These are phyloP conservation scores for Pisolithus marmoratus DNA, from an alignment of 768 basidiomycete genomes.

Conservation along the genomic window DNA sequence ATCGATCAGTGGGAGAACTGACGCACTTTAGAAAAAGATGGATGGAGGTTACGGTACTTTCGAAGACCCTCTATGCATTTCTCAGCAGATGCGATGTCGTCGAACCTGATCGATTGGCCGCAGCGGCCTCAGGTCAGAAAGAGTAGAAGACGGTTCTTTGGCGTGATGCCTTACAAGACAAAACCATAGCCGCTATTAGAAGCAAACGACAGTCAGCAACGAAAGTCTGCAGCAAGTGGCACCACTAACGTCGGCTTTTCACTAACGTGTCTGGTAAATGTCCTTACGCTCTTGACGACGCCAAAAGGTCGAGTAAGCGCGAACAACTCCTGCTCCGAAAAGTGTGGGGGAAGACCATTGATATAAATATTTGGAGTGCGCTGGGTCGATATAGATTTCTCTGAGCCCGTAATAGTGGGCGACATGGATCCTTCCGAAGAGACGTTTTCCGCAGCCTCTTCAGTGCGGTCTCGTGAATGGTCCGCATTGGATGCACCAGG, in stretches of 20 bases:
- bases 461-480: constrained; percentile 8
- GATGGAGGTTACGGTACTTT: constrained; percentile 72
- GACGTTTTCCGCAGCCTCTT: background rate
- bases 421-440: constrained; percentile 9
- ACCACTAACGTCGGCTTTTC: constrained; percentile 51
- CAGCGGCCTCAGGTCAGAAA: too few relatives aligned
- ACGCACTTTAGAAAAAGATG: constrained; percentile 78
- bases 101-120: constrained; percentile 46
- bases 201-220: constrained; percentile 5
- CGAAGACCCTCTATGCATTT: constrained; percentile 68
- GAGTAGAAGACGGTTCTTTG: background rate
- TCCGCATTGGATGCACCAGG: constrained; percentile 9
- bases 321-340: constrained; percentile 73
- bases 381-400: constrained; percentile 12
- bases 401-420: constrained; percentile 8
- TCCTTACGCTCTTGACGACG: constrained; percentile 68
- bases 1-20: background rate
- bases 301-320: constrained; percentile 71
- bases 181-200: constrained; percentile 66
- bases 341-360: constrained; percentile 81
- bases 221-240: constrained; percentile 8
- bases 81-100: constrained; percentile 59
- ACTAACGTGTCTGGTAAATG: constrained; percentile 78
- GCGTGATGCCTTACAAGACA: constrained; percentile 49
- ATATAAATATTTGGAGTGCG: constrained; percentile 79